phyloP scores from a whole-genome alignment of 768 basidiomycete genomes.

The Russula virescens region DNA sequence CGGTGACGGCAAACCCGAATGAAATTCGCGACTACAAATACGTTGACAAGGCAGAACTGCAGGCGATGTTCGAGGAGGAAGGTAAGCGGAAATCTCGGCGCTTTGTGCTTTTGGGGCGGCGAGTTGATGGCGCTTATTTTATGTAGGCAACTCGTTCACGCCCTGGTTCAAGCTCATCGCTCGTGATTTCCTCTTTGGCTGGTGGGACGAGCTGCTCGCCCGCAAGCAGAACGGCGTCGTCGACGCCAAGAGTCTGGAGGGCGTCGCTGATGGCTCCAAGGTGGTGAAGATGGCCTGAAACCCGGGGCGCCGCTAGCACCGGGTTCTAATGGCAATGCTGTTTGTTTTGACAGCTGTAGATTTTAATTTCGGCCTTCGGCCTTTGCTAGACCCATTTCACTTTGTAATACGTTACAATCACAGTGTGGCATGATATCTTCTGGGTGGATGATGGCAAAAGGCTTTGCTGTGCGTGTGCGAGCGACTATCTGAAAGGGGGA shows the following conservation, averaged over 20 bases:
- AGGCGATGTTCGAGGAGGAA: constrained; percentile 81
- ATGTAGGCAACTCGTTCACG: constrained; percentile 79
- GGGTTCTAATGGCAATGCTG: background rate
- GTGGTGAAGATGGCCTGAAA: constrained; percentile 59
- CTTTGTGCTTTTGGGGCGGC: background rate
- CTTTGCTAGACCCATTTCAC: too few species aligned
- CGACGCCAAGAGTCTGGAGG: constrained; percentile 55
- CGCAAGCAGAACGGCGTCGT: constrained; percentile 57
- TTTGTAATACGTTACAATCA: too few species aligned
- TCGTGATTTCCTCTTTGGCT: constrained; percentile 92
- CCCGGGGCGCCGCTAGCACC: too few species aligned
- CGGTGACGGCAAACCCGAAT: constrained; percentile 73
- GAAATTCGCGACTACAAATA: constrained; percentile 91
- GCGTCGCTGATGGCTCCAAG: constrained; percentile 63
- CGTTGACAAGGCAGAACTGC: constrained; percentile 84
- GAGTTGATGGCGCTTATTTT: constrained; percentile 5
- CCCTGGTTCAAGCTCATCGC: constrained; percentile 99
- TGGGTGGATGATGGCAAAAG: too few species aligned
- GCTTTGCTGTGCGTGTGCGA: too few species aligned
- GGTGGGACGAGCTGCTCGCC: constrained; percentile 90
- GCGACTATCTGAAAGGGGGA: too few species aligned
- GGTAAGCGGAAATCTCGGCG: constrained; percentile 39
- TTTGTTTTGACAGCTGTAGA: too few species aligned
- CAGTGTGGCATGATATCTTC: too few species aligned
- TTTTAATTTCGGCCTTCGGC: too few species aligned